Evolutionary conservation across 2,329 filamentous ascomycete genomes (phyloP).

Genomic region (Alternaria triticimaculans): DNA sequence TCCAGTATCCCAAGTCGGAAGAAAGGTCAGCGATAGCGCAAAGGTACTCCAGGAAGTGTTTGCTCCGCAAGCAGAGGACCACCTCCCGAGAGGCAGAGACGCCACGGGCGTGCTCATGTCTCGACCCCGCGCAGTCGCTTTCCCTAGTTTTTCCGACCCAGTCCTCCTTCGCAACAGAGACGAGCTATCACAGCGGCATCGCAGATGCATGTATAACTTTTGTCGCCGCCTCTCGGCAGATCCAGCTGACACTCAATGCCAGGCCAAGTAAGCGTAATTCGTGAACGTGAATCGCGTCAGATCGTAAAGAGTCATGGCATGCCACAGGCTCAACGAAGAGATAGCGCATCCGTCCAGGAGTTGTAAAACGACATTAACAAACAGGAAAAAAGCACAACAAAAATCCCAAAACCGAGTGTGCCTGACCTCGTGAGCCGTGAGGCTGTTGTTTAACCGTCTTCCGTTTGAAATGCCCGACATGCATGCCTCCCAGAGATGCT

Average conservation of each 20-base stretch:
- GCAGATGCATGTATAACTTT: constrained; percentile 49
- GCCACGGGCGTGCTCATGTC: constrained; percentile 43
- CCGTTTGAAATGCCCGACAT: constrained; percentile 52
- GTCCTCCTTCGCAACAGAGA: constrained; percentile 33
- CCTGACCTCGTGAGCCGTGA: constrained; percentile 53
- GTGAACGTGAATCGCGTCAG: constrained; percentile 40
- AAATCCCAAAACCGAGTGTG: constrained; percentile 45
- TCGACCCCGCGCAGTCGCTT: constrained; percentile 26
- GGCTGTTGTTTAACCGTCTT: constrained; percentile 49
- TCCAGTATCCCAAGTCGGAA: constrained; percentile 20
- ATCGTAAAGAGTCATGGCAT: constrained; percentile 42
- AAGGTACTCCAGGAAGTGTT: constrained; percentile 36
- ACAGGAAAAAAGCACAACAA: constrained; percentile 48
- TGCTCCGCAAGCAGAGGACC: constrained; percentile 50
- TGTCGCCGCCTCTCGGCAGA: constrained; percentile 47
- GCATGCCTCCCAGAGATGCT: constrained; percentile 55
- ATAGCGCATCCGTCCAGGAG: constrained; percentile 37
- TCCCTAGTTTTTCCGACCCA: constrained; percentile 8
- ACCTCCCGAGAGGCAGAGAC: constrained; percentile 35
- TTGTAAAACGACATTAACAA: constrained; percentile 48
- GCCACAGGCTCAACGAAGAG: constrained; percentile 48
- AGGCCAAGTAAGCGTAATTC: constrained; percentile 37
- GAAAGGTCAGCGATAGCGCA: constrained; percentile 43
- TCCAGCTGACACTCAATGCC: constrained; percentile 51
- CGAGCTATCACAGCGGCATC: constrained; percentile 46